Evolutionary conservation across 306 rosid species (phyloP).

Genomic region (Quercus berberidifolia): DNA sequence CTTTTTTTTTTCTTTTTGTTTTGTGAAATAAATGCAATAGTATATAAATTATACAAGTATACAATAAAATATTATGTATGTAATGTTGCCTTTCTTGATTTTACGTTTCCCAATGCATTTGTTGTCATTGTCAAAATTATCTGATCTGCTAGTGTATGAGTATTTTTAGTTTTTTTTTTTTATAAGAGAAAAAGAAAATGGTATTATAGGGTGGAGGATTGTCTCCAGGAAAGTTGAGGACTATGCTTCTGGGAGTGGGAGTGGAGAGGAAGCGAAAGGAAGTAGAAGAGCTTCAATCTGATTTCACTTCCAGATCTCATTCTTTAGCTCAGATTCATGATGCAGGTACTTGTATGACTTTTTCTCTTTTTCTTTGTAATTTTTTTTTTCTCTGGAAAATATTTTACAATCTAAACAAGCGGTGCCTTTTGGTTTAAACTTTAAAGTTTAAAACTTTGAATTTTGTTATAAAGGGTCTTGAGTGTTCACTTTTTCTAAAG

Average conservation of each 20-base stretch:
- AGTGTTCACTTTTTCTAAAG: neutral
- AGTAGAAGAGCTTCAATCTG: constrained; percentile 58
- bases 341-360: constrained; percentile 40
- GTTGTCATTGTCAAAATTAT: constrained; percentile 10
- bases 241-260: constrained; percentile 80
- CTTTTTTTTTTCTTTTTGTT: neutral
- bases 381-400: neutral
- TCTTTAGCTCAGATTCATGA: constrained; percentile 53
- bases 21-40: too few relatives aligned
- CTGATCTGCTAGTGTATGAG: neutral
- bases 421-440: too few relatives aligned
- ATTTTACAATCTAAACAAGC: too few relatives aligned
- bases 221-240: constrained; percentile 88
- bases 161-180: constrained; percentile 1
- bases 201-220: constrained; percentile 76
- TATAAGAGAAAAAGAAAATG: constrained; percentile 4
- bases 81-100: neutral
- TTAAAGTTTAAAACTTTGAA: too few relatives aligned
- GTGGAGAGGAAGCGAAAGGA: constrained; percentile 63
- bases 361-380: neutral
- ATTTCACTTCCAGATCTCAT: constrained; percentile 63
- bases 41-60: constrained; percentile 2
- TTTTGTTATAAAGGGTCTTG: too few relatives aligned
- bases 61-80: neutral
- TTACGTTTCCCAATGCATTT: constrained; percentile 9